Evolutionary conservation across 2,329 filamentous ascomycete genomes (phyloP), one percentile per base, ranked within the genome.

Genomic region (Penicillium freii): DNA sequence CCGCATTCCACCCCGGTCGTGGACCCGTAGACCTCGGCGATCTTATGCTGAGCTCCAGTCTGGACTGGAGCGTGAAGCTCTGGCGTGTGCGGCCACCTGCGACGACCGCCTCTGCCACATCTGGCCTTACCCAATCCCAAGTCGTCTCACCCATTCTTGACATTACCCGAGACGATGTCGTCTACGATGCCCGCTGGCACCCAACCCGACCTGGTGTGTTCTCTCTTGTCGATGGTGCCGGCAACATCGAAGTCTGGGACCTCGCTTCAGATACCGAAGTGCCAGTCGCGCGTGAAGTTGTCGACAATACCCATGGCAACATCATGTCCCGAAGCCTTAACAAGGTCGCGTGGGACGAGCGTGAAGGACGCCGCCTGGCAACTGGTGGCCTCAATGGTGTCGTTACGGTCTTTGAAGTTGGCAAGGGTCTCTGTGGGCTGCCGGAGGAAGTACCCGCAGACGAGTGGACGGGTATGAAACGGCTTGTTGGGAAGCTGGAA

Each of bases 31-130:
- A 99, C 75, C 86, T 99, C 6, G 92, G 93, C 29, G 95, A 99
- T 69, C 80, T 99, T 6, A 91, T 97, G 58, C 84, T 99, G 49
- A 92, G 89, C n/a, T 90, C 91, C 4, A 93, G 90, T 43, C 82
- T 99, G 8, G 94, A 99, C 78, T 99, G 94, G 94, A 95, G 89
- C 66, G 92, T 97, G 66, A 97, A 96, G 77, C 81, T 99, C 17
- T 99, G 94, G 94, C 94, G 94, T 75, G 89, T 96, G 15, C 89
- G 92, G 43, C 76, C 69, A 40, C 75, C 72, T 65, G 80, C 65
- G 11, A 75, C 74, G 1, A 76, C 75, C 3, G 73, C 76, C 5
- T 72, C 74, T 5, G 70, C 69, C 54, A 70, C 75, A 54, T 67
- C 73, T 44, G 59, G 72, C 58, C 60, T 73, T 39, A 71, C 76